A percentile compares a stretch with the other conserved stretches of the same genome.
These are phyloP conservation scores for Niebla homalea DNA, from an alignment of 495 filamentous ascomycete genomes.

Conservation along the genomic window DNA sequence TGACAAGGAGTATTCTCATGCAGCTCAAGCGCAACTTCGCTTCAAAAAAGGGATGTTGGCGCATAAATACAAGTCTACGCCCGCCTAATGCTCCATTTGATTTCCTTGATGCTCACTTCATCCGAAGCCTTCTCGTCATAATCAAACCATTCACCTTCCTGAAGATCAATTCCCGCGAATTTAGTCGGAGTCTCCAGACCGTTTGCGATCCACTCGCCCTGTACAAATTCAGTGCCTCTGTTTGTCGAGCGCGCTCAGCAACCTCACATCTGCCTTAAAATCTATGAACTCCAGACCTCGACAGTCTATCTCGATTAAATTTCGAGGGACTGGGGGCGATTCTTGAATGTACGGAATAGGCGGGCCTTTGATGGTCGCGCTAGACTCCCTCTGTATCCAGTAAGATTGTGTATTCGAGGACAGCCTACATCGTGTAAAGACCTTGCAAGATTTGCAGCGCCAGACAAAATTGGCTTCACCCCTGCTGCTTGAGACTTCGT, in stretches of 20 bases:
- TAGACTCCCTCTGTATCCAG: constrained; percentile 42
- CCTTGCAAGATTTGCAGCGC: constrained; percentile 88
- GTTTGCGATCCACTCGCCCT: constrained; percentile 83
- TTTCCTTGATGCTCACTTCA: constrained; percentile 81
- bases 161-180: constrained; percentile 67
- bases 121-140: constrained; percentile 72
- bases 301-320: constrained; percentile 83
- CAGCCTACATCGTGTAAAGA: constrained; percentile 26
- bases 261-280: constrained; percentile 70
- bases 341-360: constrained; percentile 55
- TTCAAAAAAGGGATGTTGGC: too few species aligned
- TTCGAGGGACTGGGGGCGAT: constrained; percentile 58
- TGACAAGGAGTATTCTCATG: too few species aligned
- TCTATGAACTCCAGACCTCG: constrained; percentile 83
- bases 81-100: constrained; percentile 75
- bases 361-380: constrained; percentile 54
- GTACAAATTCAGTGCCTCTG: neutral
- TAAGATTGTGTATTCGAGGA: neutral
- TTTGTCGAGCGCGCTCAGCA: neutral
- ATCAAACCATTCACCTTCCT: constrained; percentile 82
- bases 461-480: constrained; percentile 98
- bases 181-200: constrained; percentile 64
- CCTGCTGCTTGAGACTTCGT: constrained; percentile 78
- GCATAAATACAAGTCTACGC: constrained; percentile 24
- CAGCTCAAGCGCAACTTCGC: too few species aligned